These are phyloP conservation scores for Entamoeba dispar DNA, from an alignment of 208 protist genomes.

Conservation along the genomic window DNA sequence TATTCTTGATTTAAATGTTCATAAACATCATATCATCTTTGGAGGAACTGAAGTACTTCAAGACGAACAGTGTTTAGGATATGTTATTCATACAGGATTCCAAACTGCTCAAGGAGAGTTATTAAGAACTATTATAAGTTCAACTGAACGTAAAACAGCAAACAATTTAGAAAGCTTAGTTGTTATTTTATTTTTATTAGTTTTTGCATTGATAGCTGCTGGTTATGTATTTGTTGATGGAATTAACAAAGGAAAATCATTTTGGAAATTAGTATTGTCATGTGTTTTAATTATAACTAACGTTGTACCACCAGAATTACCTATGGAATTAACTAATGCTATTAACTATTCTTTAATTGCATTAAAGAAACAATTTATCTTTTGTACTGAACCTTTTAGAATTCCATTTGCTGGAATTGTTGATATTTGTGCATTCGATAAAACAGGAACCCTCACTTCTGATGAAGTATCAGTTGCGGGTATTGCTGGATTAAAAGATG, in stretches of 20 bases:
- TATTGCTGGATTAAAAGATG: not conserved
- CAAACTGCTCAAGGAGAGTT: slow-evolving; percentile 83
- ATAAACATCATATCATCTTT: slow-evolving; percentile 62
- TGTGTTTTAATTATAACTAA: slow-evolving; percentile 88
- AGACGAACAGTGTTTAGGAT: slow-evolving; percentile 55
- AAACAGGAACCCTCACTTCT: slow-evolving; percentile 92
- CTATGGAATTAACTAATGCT: slow-evolving; percentile 63
- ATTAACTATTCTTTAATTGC: slow-evolving; percentile 77
- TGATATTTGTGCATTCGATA: slow-evolving; percentile 89
- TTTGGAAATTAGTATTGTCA: slow-evolving; percentile 61
- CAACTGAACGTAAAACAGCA: not conserved
- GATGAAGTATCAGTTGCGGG: not conserved
- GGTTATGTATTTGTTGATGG: slow-evolving; percentile 30
- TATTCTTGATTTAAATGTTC: slow-evolving; percentile 65
- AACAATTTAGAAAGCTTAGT: slow-evolving; percentile 9
- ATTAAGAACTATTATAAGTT: slow-evolving; percentile 44
- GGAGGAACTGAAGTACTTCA: not conserved
- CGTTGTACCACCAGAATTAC: slow-evolving; percentile 89
- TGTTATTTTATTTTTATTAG: slow-evolving; percentile 17
- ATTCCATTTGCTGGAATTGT: slow-evolving; percentile 86
- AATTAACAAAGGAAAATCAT: not conserved
- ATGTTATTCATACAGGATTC: slow-evolving; percentile 91
- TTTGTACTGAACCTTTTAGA: slow-evolving; percentile 88
- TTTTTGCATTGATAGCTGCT: slow-evolving; percentile 22
- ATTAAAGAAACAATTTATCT: slow-evolving; percentile 42